Percentiles rank a stretch among this genome's conserved stretches.
Evolutionary conservation across 345 rosid species (phyloP).

Genomic region (Acer campestre): DNA sequence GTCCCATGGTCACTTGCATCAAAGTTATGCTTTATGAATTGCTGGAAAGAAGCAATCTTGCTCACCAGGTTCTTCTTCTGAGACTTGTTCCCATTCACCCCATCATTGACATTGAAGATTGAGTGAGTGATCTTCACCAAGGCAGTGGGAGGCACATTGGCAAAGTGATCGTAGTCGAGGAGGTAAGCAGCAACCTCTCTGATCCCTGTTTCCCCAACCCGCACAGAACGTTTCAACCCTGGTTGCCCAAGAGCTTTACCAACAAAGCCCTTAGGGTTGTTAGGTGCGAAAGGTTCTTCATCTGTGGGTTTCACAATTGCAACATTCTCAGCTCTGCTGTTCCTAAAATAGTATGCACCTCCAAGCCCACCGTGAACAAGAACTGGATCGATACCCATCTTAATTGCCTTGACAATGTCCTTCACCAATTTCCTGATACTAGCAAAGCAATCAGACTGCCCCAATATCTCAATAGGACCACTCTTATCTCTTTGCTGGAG

Average conservation of each 20-base stretch:
- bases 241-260: conserved; percentile 99
- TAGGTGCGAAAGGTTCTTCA: conserved; percentile 99
- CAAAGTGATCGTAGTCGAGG: conserved; percentile 76
- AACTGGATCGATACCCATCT: conserved; percentile 81
- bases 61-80: conserved; percentile 70
- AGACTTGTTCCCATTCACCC: conserved; percentile 67
- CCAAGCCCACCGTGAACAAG: conserved; percentile 88
- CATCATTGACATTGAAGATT: conserved; percentile 82
- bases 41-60: conserved; percentile 97
- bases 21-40: conserved; percentile 89
- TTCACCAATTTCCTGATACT: conserved; percentile 55
- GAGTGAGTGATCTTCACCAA: conserved; percentile 96
- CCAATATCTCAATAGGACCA: conserved; percentile 88
- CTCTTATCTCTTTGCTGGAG: conserved; percentile 78
- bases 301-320: conserved; percentile 98
- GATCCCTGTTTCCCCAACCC: conserved; percentile 95
- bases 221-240: conserved; percentile 91
- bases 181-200: conserved; percentile 99
- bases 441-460: conserved; percentile 55
- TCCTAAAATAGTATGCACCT: conserved; percentile 90
- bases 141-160: conserved; percentile 94
- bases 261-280: conserved; percentile 96
- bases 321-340: conserved; percentile 68
- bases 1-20: conserved; percentile 99
- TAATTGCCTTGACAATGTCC: conserved; percentile 80